phyloP scores from a whole-genome alignment of 371 early-diverging fungal species.

The Mucor plumbeus region DNA sequence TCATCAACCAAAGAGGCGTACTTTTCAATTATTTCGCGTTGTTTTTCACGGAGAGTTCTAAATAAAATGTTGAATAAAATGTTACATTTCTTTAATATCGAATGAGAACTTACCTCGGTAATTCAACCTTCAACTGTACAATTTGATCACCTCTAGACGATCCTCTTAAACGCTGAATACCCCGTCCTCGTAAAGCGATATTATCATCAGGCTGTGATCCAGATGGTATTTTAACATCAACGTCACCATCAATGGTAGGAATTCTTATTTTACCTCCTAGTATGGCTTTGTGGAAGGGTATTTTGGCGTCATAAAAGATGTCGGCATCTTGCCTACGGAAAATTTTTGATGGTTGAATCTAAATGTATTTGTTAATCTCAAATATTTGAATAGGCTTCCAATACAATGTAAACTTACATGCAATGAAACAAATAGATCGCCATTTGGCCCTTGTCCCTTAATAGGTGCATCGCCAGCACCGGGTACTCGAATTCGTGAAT shows the following conservation, averaged over 20 bases:
- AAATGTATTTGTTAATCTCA: constrained; percentile 7
- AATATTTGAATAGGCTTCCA: background rate
- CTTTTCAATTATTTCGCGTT: constrained; percentile 36
- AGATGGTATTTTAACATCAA: constrained; percentile 81
- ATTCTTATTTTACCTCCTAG: constrained; percentile 86
- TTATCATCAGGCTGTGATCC: constrained; percentile 89
- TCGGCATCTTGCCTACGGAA: constrained; percentile 85
- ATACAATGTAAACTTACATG: constrained; percentile 15
- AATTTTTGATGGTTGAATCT: constrained; percentile 59
- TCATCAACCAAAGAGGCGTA: constrained; percentile 43
- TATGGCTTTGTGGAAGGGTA: constrained; percentile 86
- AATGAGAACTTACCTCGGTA: constrained; percentile 64
- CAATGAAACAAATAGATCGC: constrained; percentile 78
- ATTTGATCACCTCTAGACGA: constrained; percentile 83
- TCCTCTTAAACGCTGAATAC: constrained; percentile 65
- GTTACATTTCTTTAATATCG: background rate
- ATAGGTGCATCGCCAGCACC: constrained; percentile 89
- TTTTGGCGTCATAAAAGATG: constrained; percentile 69
- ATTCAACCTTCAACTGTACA: constrained; percentile 75
- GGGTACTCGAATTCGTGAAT: constrained; percentile 68
- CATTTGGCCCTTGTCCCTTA: constrained; percentile 71
- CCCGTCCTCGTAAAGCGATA: constrained; percentile 75
- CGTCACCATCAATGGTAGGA: constrained; percentile 92
- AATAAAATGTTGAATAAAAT: background rate
- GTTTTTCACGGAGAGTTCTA: constrained; percentile 38